Conservation (phyloP, 257 asterid genomes). For the Euphrasia confusa region DNA sequence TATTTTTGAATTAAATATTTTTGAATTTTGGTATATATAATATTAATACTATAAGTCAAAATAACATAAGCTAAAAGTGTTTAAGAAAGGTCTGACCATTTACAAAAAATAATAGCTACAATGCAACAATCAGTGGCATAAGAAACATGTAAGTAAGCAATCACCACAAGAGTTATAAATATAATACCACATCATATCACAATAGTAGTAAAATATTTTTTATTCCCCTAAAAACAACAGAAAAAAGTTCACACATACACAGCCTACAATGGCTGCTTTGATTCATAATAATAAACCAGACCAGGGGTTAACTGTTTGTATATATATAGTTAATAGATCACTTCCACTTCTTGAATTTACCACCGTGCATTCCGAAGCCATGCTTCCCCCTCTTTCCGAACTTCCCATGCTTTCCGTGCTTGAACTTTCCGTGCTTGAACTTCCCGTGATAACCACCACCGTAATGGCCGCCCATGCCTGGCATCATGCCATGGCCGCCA, state of each 20-base stretch:
- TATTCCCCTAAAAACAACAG: constrained; percentile 2
- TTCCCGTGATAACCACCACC: constrained; percentile 38
- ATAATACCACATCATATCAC: too few relatives aligned
- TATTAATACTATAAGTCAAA: too few relatives aligned
- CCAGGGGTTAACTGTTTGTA: neutral
- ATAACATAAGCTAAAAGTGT: too few relatives aligned
- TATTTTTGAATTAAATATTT: too few relatives aligned
- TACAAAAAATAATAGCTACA: too few relatives aligned
- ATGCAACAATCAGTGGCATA: too few relatives aligned
- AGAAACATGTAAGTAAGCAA: too few relatives aligned
- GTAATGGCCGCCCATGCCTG: constrained; percentile 19
- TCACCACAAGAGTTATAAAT: too few relatives aligned
- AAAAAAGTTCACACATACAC: constrained; percentile 6
- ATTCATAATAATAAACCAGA: constrained; percentile 12
- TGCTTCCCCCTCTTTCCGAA: constrained; percentile 51
- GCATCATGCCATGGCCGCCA: constrained; percentile 22
- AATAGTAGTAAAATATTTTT: too few relatives aligned
- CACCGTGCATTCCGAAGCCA: constrained; percentile 50
- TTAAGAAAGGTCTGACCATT: too few relatives aligned
- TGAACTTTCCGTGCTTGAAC: constrained; percentile 49
- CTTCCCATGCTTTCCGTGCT: constrained; percentile 52
- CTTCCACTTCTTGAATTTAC: constrained; percentile 91
- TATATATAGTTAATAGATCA: constrained; percentile 23
- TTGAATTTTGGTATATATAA: too few relatives aligned
- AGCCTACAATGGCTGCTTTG: constrained; percentile 22